These are phyloP conservation scores for Globisporangium megalacanthum DNA, from an alignment of 352 stramenopile genomes.

Conservation along the genomic window DNA sequence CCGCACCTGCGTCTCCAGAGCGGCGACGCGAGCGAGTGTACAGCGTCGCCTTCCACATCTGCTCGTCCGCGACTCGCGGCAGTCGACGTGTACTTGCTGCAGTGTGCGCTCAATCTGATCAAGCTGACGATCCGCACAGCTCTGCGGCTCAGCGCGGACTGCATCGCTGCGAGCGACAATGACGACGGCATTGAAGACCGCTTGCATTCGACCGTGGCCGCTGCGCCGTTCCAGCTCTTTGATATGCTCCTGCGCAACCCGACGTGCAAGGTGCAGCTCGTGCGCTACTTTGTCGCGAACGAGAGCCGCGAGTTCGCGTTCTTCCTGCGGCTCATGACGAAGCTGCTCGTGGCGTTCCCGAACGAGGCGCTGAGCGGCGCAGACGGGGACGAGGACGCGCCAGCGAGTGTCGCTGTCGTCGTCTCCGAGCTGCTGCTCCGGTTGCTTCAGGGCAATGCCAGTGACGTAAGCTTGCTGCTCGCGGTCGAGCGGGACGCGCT, in stretches of 20 bases:
- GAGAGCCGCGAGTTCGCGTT: conserved; percentile 59
- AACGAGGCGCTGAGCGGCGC: conserved; percentile 24
- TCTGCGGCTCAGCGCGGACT: conserved; percentile 62
- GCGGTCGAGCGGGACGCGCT: conserved; percentile 35
- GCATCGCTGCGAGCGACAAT: conserved; percentile 31
- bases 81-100: conserved; percentile 44
- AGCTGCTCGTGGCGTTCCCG: conserved; percentile 48
- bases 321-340: conserved; percentile 63
- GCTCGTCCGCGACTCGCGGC: neutral
- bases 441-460: conserved; percentile 36
- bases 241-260: conserved; percentile 33
- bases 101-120: conserved; percentile 58
- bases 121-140: conserved; percentile 51
- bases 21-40: neutral
- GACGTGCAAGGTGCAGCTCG: conserved; percentile 45
- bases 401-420: conserved; percentile 22
- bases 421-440: conserved; percentile 39
- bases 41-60: neutral
- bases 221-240: conserved; percentile 51
- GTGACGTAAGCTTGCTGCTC: conserved; percentile 33
- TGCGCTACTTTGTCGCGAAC: conserved; percentile 53
- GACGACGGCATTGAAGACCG: conserved; percentile 20
- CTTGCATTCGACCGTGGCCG: conserved; percentile 24
- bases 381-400: conserved; percentile 2
- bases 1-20: conserved; percentile 13